phyloP scores from a whole-genome alignment of 345 rosid species.

The Lepidium africanum region DNA sequence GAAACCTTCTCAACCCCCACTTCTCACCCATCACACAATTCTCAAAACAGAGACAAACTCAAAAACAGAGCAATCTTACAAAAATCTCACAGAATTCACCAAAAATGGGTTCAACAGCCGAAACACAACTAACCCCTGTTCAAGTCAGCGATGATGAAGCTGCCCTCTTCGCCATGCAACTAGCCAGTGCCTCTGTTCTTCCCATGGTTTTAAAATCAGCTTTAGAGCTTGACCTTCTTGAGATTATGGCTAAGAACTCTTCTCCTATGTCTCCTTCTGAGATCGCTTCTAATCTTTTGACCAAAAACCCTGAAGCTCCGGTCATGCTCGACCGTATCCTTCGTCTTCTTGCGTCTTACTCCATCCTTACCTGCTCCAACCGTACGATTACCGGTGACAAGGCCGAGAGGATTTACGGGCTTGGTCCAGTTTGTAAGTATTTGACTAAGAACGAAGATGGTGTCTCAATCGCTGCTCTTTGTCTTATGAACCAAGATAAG shows the following conservation, averaged over 20 bases:
- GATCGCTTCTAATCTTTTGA: conserved; percentile 60
- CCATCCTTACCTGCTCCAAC: conserved; percentile 46
- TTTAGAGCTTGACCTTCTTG: conserved; percentile 76
- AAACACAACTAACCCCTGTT: conserved; percentile 67
- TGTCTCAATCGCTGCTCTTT: conserved; percentile 58
- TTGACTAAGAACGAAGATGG: conserved; percentile 77
- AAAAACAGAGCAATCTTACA: background rate
- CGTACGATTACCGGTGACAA: conserved; percentile 30
- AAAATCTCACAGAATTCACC: background rate
- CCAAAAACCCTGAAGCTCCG: conserved; percentile 69
- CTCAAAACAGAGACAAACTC: background rate
- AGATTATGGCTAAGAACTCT: conserved; percentile 62
- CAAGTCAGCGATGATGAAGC: conserved; percentile 72
- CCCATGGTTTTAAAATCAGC: conserved; percentile 92
- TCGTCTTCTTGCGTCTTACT: conserved; percentile 63
- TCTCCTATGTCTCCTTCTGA: conserved; percentile 56
- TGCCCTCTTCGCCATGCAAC: conserved; percentile 62
- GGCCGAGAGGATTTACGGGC: conserved; percentile 55
- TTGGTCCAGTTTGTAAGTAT: conserved; percentile 81
- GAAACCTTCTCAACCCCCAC: conserved; percentile 9
- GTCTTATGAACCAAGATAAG: conserved; percentile 85
- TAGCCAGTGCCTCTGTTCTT: conserved; percentile 63
- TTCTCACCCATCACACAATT: conserved; percentile 20
- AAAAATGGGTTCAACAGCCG: conserved; percentile 56
- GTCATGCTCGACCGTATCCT: conserved; percentile 69